A percentile compares a stretch with the other conserved stretches of the same genome.
Evolutionary conservation across 2,329 filamentous ascomycete genomes (phyloP).

Genomic region (Orbilia javanica): DNA sequence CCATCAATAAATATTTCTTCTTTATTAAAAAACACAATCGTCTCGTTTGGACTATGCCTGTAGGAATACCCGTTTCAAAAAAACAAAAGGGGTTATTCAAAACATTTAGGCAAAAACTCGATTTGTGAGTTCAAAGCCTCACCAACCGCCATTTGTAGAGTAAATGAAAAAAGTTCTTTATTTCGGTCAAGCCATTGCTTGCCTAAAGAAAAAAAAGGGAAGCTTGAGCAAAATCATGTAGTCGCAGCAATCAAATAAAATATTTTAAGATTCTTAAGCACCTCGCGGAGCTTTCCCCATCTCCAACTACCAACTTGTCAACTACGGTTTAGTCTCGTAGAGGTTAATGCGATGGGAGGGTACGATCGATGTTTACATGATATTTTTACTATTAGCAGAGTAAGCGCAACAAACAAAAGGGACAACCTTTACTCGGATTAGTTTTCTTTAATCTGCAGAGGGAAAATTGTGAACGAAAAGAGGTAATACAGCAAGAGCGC

Average conservation of each 20-base stretch:
- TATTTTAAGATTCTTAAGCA: neutral
- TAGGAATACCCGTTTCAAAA: neutral
- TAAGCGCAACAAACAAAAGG: neutral
- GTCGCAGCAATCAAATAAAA: neutral
- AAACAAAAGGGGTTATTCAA: neutral
- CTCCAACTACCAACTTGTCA: neutral
- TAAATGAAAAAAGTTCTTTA: neutral
- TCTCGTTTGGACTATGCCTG: neutral
- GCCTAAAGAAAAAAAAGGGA: neutral
- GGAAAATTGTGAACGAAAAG: constrained; percentile 7
- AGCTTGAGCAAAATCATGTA: neutral
- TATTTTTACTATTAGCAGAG: constrained; percentile 4
- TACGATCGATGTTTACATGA: neutral
- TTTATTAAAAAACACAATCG: neutral
- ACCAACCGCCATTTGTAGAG: neutral
- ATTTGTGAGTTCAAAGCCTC: neutral
- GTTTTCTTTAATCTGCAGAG: constrained; percentile 5
- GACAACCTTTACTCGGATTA: constrained; percentile 27
- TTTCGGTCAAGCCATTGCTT: neutral
- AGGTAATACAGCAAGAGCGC: constrained; percentile 12
- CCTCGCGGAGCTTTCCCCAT: neutral
- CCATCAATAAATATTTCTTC: neutral
- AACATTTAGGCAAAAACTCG: neutral
- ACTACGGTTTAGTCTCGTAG: neutral
- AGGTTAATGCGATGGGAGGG: neutral